Base-by-base conservation (phyloP, 78 protist genomes). In the Dictyostelium intermedium region DNA sequence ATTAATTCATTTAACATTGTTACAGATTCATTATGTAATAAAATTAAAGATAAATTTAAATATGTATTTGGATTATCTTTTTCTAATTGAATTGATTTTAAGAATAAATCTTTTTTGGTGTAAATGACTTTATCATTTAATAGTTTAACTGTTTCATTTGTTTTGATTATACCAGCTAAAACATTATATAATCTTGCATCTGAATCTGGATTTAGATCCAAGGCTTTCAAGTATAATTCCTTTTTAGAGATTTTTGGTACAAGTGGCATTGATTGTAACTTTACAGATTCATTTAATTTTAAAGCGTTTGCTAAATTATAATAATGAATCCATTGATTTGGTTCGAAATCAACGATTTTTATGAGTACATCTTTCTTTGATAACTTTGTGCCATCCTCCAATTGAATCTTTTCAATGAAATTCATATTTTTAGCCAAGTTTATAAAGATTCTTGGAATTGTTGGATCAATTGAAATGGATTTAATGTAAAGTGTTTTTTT, bases 261-360 rank as follows among this genome's bases (percentile, higher is more conserved):
- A 0, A 25, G 14, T 4, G 41, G 25, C 35, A 25, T 30, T 34
- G 41, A 30, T 32, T n/a, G 23, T 72, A 72, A 72, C 32, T 72
- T 72, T 14, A 72, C 79, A 2, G 23, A 16, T 72, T 72, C 79
- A 72, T 72, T 72, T 16, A 72, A 23, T 41, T 76, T 76, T 39
- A 76, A 20, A 23, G 82, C 8, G 23, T 76, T 76, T 76, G 82
- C 47, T n/a, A 76, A 76, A 18, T 76, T 76, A 11, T 76, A 39
- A 76, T 76, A 76, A 76, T 39, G 82, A n/a, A 39, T 39, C 82
- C 82, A 76, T n/a, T 76, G 32, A 23, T 37, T 16, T 37, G 82
- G 82, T 76, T 76, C 82, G 0, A 76, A 76, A 23, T 76, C 56
- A 9, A 76, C 45, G 0, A 76, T 39, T 39, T 39, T 39, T 6